Percentiles rank a stretch among this genome's conserved stretches.
phyloP scores from a whole-genome alignment of 1,284 basidiomycete genomes.

The Stygiomarasmius scandens region DNA sequence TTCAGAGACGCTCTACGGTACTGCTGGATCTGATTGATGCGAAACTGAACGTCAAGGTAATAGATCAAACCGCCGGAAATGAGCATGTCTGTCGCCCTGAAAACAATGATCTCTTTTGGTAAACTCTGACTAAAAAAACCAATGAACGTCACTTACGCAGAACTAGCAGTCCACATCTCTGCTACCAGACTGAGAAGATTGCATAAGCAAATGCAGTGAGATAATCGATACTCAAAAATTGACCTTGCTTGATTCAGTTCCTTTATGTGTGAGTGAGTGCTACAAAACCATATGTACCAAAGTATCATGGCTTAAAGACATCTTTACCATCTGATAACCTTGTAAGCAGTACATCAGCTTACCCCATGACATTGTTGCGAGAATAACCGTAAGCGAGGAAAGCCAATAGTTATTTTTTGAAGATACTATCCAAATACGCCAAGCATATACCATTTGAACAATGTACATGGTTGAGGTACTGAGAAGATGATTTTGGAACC shows the following conservation, averaged over 20 bases:
- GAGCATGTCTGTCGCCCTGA: neutral
- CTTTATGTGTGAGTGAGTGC: slow-evolving; percentile 1
- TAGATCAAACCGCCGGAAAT: slow-evolving; percentile 5
- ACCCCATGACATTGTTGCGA: slow-evolving; percentile 7
- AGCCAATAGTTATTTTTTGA: slow-evolving; percentile 4
- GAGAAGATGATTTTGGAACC: neutral
- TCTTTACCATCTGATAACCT: neutral
- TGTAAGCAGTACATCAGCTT: neutral
- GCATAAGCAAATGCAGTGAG: no score
- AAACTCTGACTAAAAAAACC: no score
- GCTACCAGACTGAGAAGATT: no score
- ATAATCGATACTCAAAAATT: no score
- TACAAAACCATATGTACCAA: neutral
- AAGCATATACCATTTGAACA: slow-evolving; percentile 13
- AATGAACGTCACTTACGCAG: no score
- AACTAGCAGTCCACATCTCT: no score
- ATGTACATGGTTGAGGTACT: neutral
- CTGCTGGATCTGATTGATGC: neutral
- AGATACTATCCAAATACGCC: slow-evolving; percentile 11
- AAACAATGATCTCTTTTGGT: neutral
- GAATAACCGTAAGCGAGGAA: neutral
- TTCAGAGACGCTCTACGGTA: slow-evolving; percentile 1
- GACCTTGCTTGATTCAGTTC: neutral
- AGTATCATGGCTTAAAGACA: neutral
- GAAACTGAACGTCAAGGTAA: slow-evolving; percentile 6